Base-by-base conservation (phyloP, 306 rosid species). In the Malus orientalis region DNA sequence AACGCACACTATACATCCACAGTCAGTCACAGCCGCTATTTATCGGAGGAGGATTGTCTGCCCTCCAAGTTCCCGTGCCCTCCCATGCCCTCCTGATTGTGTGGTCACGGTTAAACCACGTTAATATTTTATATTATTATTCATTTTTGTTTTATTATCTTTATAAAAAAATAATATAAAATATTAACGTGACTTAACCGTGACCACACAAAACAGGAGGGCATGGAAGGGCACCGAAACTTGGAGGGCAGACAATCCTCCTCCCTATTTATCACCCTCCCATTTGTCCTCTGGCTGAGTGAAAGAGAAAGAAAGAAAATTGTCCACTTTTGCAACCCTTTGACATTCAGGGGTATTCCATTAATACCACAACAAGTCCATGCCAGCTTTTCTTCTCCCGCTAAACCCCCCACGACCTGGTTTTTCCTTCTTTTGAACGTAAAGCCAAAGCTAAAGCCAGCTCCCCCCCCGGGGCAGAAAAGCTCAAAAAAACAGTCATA, bases 281-380 rank as follows among this genome's bases (percentile, higher is more conserved):
- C 60, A 33, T 58, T 3, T 44, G 74, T 70, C 79, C 84, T 77
- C 75, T 70, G 60, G 59, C 74, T 61, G 58, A 82, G 84, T 45
- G 74, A 27, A 18, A 36, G 40, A 36, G 40, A 33, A 33, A 33
- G 40, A 66, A 80, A 49, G 62, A 57, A 81, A 74, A 74, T 88
- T 84, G 81, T 83, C 81, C 76, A 71, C 88, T 83, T 88, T 84
- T 85, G 61, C 40, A 72, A 23, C 77, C 81, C 78, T 86, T 91
- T 91, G 97, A 92, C 98, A 87, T 89, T 89, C 59, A 75, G 84
- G 83, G 67, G 79, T 81, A 87, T 85, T 75, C 84, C 74, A 51
- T 62, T 70, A 16, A n/a, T 73, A 70, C 76, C 80, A 71, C 73
- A 76, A 71, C 78, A 67, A 73, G 83, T 85, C 83, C 63, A 72